phyloP scores from a whole-genome alignment of 257 asterid species.

The Nicotiana paniculata region DNA sequence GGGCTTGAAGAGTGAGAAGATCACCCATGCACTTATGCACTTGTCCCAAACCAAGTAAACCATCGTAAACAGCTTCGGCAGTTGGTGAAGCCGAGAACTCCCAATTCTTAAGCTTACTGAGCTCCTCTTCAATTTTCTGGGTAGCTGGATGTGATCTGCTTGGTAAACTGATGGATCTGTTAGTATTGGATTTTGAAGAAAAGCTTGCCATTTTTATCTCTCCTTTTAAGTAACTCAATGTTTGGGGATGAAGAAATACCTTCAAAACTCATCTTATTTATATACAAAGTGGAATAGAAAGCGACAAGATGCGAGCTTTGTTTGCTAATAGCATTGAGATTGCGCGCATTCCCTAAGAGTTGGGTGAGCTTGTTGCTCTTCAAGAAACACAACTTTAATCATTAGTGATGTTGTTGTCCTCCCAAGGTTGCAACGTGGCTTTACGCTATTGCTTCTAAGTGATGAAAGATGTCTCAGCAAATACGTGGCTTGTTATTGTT shows the following conservation, averaged over 20 bases:
- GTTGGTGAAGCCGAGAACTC: slow-evolving; percentile 2
- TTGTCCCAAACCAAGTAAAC: slow-evolving; percentile 5
- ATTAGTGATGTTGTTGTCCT: not conserved
- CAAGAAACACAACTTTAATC: not conserved
- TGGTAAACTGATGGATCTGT: slow-evolving; percentile 30
- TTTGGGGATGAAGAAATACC: not conserved
- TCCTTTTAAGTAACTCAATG: not conserved
- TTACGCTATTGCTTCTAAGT: slow-evolving; percentile 4
- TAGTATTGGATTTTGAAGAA: slow-evolving; percentile 16
- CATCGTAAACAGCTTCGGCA: not conserved
- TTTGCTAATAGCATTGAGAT: not conserved
- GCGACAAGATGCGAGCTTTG: slow-evolving; percentile 15
- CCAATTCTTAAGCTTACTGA: slow-evolving; percentile 15
- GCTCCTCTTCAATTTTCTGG: slow-evolving; percentile 19
- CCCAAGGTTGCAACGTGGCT: not conserved
- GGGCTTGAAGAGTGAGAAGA: slow-evolving; percentile 12
- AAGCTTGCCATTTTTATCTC: slow-evolving; percentile 17
- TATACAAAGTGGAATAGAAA: not conserved
- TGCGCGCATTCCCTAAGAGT: not conserved
- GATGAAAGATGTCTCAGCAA: not conserved
- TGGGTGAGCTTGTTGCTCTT: not conserved
- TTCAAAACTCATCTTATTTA: slow-evolving; percentile 6
- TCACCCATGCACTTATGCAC: slow-evolving; percentile 5
- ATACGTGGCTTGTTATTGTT: slow-evolving; percentile 15
- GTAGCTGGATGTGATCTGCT: slow-evolving; percentile 31